Base-by-base conservation (phyloP, 768 basidiomycete species). In the Podaxis sp. region DNA sequence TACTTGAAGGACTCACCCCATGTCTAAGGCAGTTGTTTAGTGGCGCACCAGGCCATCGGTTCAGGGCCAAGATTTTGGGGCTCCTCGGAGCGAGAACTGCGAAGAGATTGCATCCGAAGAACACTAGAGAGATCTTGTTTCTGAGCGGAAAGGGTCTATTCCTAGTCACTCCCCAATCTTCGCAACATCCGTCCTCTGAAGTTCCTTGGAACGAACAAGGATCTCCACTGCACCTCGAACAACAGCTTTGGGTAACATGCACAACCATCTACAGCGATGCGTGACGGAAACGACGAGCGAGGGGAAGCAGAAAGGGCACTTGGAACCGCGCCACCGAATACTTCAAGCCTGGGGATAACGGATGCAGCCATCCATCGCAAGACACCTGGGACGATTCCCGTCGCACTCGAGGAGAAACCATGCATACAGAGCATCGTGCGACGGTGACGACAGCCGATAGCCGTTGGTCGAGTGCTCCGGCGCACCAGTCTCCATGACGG, bases 361-460 rank as follows among this genome's bases (percentile, higher is more conserved):
- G 51, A 52, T 44, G 59, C 51, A 60, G 59, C 59, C 59, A 60
- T 60, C 59, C 59, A 60, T 60, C 59, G 59, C 59, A 60, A 60
- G 59, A 60, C n/a, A 21, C 59, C 50, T 28, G 59, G 51, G 16
- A 52, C 28, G 59, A 46, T 14, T 44, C 59, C 38, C 38, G 57
- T 44, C 59, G 59, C 27, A 60, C 28, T 60, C 59, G 59, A 60
- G 18, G 51, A 52, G 40, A 5, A 44, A 46, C 51, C 59, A 60
- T 40, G 37, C 37, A 35, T 42, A 46, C 50, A 36, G 28, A 32
- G 42, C 32, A 42, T 60, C 59, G 27, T 60, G 59, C 59, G 28
- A 60, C 14, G 51, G 59, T 23, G 21, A 25, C 59, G 32, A 60
- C 59, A 54, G 51, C 50, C 59, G 59, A 36, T 60, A 60, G 28